Base-by-base conservation (phyloP, 805 yeast genomes). In the Aciculoconidium aculeatum region DNA sequence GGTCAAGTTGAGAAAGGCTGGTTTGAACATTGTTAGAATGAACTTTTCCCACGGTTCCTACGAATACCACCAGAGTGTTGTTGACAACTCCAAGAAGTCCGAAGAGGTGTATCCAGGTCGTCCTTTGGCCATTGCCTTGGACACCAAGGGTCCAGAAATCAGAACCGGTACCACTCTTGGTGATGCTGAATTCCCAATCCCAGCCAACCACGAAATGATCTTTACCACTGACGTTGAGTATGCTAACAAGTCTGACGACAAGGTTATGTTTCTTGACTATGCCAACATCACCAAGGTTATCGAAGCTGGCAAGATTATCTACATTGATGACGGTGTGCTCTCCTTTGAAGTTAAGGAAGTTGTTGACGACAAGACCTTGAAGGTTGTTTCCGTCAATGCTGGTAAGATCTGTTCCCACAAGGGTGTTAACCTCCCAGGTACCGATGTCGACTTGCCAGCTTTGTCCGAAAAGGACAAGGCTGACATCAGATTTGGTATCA, bases 101-200 rank as follows among this genome's bases (percentile, higher is more conserved):
- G 96, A 84, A 67, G 79, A 78, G 62, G 61, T 81, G 34, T 87
- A 80, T 65, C 77, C 83, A 45, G 96, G 97, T 55, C 85, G 97
- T 70, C 98, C 97, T 32, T 74, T 92, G 53, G 97, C 96, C 40
- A 88, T 92, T 65, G 98, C 98, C 44, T 78, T 92, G 51, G 98
- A 92, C 65, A 92, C 97, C 63, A 92, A 92, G 77, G 98, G 98
- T 49, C 98, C 98, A 42, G 98, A 92, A 71, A 92, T 92, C 70
- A 85, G 98, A 77, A 90, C 98, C 36, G 98, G 98, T 65, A 78
- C 87, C 62, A 92, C 98, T 49, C 60, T 65, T 41, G 84, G 73
- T 52, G 83, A 75, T 36, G 62, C 65, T 38, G 98, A 92, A 58
- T 86, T 65, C 66, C 81, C 95, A 53, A 82, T 92, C 53, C 64